A percentile compares a stretch with the other conserved stretches of the same genome.
These are phyloP conservation scores for Peronospora destructor DNA, from an alignment of 352 stramenopile genomes.

Conservation along the genomic window DNA sequence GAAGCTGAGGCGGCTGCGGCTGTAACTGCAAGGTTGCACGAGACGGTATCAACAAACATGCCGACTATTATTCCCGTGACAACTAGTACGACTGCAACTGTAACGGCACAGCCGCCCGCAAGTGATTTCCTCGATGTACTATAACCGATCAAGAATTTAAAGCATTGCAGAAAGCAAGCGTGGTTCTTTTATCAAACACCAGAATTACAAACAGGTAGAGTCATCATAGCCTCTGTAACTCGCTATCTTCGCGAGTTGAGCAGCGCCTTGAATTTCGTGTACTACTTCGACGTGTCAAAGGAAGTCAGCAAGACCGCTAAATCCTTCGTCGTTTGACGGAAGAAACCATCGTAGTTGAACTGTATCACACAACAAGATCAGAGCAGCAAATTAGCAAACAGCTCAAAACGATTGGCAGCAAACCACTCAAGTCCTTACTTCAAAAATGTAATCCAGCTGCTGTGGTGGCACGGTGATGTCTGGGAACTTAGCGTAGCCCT, in stretches of 20 bases:
- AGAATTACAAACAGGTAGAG: conserved; percentile 20
- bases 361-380: conserved; percentile 27
- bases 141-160: conserved; percentile 14
- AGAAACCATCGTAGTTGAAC: conserved; percentile 84
- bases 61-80: background rate
- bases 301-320: conserved; percentile 56
- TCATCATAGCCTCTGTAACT: conserved; percentile 6
- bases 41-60: conserved; percentile 9
- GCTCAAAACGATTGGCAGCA: background rate
- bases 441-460: conserved; percentile 87
- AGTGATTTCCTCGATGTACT: conserved; percentile 60
- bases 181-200: conserved; percentile 34
- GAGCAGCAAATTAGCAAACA: conserved; percentile 11
- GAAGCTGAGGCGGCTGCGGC: conserved; percentile 12
- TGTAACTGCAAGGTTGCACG: conserved; percentile 11
- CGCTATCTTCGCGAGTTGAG: background rate
- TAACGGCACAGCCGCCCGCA: conserved; percentile 9
- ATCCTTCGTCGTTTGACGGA: conserved; percentile 70
- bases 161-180: background rate
- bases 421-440: conserved; percentile 33
- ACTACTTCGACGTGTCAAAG: conserved; percentile 29
- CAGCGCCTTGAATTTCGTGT: background rate
- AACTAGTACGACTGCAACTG: conserved; percentile 1
- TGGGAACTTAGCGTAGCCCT: conserved; percentile 68
- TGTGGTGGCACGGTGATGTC: conserved; percentile 62